Evolutionary conservation across 2,329 filamentous ascomycete species (phyloP).

Genomic region (Lasiodiplodia hormozganensis): DNA sequence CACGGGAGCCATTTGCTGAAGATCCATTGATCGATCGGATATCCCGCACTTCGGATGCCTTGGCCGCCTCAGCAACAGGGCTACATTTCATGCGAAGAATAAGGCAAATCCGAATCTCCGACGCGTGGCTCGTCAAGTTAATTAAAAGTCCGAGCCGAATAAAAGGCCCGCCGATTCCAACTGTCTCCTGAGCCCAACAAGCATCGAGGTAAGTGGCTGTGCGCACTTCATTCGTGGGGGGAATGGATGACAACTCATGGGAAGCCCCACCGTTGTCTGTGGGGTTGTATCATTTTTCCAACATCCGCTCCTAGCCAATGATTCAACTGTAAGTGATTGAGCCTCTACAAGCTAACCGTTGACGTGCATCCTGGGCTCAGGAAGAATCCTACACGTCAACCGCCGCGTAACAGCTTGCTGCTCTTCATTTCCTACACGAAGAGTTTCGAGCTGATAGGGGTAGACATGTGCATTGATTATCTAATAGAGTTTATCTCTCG

Average conservation of each 20-base stretch:
- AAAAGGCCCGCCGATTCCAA: background rate
- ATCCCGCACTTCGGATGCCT: background rate
- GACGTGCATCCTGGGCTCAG: background rate
- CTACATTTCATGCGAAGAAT: background rate
- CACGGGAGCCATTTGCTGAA: background rate
- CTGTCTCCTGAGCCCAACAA: background rate
- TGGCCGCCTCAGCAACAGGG: background rate
- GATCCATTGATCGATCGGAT: background rate
- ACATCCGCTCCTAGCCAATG: background rate
- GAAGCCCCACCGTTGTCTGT: background rate
- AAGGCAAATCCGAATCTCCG: background rate
- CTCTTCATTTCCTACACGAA: background rate
- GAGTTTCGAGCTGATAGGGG: background rate
- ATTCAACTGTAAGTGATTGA: background rate
- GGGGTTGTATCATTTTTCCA: background rate
- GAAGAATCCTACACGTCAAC: background rate
- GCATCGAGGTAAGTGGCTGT: background rate
- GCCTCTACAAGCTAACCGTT: background rate
- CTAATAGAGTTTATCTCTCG: background rate
- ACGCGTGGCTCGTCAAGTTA: background rate
- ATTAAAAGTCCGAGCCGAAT: background rate
- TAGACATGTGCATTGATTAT: background rate
- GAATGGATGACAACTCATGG: background rate
- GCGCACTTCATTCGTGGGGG: background rate
- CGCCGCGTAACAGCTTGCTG: background rate